Base-by-base conservation (phyloP, 169 alveolate genomes). In the Miamiensis avidus region DNA sequence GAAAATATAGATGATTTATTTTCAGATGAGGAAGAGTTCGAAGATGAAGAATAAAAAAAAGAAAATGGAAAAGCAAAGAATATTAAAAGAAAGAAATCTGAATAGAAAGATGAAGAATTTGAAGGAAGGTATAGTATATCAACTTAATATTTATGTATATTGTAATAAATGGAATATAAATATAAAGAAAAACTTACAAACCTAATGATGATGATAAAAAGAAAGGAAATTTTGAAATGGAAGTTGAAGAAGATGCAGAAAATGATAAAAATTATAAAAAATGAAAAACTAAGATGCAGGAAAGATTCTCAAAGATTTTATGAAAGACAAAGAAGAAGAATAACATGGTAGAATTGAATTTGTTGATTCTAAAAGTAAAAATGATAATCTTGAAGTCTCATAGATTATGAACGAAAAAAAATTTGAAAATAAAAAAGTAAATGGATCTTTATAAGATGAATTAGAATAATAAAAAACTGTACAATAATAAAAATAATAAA, bases 281-380 rank as follows among this genome's bases (percentile, higher is more conserved):
- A n/a, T n/a, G n/a, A n/a, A n/a, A n/a, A 65, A 25, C 15, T 16
- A 16, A 79, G n/a, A 30, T 30, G 29, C 30, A 64, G 34, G 34
- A 75, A 20, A 82, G 31, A 6, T 11, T 49, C 34, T 31, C 32
- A 29, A 73, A 33, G 25, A 81, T 64, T 49, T 49, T 29, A 64
- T 49, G 25, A 64, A 81, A 29, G 86, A 79, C 29, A 78, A 86
- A 81, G 75, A 79, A 31, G 65, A 82, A 34, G 20, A 32, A n/a
- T 81, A 79, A 72, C 74, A 76, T 31, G 83, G 81, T 28, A 83
- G 87, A 28, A 74, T 81, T 34, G 75, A 86, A 31, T 75, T 81
- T 25, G 65, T 81, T 72, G 75, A 81, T 27, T 27, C 75, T 31
- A 86, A 81, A 75, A 49, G 74, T 33, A 79, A 81, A 33, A 75